Conservation (phyloP, 108 stramenopile species). For the Cyclotella atomus region DNA sequence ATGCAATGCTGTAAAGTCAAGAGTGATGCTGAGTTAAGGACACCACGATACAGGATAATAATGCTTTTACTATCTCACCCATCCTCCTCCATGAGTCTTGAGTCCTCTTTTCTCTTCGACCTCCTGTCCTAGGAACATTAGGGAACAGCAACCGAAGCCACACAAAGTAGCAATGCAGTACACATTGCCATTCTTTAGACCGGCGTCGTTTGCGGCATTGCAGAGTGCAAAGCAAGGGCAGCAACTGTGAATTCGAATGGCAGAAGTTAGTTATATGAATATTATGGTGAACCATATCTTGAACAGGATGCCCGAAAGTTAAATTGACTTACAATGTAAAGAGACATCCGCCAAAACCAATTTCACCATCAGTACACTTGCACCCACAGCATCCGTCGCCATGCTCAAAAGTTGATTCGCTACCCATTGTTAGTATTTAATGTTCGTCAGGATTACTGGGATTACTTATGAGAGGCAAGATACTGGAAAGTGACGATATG, state of each 20-base stretch:
- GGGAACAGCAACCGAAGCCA: constrained; percentile 20
- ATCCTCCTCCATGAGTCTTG: constrained; percentile 18
- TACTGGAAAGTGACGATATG: no score
- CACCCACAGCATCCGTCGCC: constrained; percentile 23
- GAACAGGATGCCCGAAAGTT: not conserved
- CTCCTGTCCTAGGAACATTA: constrained; percentile 20
- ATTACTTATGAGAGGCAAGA: not conserved
- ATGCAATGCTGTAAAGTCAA: constrained; percentile 17
- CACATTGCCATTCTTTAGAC: not conserved
- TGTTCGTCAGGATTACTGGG: no score
- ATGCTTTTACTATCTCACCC: no score
- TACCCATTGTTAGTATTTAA: not conserved
- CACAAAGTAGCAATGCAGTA: constrained; percentile 8
- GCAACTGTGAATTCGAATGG: not conserved
- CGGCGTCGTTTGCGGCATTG: constrained; percentile 15
- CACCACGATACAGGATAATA: no score
- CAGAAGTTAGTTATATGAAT: not conserved
- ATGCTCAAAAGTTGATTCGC: constrained; percentile 17
- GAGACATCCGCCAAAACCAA: constrained; percentile 12
- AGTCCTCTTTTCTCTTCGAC: constrained; percentile 27
- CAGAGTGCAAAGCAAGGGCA: constrained; percentile 32
- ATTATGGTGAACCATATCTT: not conserved
- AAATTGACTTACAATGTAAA: constrained; percentile 6
- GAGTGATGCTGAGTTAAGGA: no score
- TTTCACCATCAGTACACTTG: constrained; percentile 17